phyloP scores from a whole-genome alignment of 2,329 filamentous ascomycete species.

The Daldinia sp. region DNA sequence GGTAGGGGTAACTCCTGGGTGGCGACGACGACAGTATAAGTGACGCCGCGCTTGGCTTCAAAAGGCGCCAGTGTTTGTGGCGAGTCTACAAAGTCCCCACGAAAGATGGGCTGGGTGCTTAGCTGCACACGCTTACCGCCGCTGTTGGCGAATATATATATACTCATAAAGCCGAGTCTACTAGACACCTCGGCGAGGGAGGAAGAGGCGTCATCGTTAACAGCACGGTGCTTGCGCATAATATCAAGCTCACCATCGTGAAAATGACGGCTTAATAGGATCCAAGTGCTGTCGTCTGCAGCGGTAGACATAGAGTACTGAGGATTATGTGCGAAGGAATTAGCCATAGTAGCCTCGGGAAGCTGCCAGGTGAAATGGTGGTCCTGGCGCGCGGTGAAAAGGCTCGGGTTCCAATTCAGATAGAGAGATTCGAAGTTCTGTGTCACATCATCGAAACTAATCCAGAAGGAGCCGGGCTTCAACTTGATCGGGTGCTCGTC shows the following conservation, averaged over 20 bases:
- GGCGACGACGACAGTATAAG: conserved; percentile 72
- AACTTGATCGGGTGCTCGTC: conserved; percentile 45
- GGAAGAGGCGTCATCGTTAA: not conserved
- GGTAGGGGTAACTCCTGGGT: conserved; percentile 79
- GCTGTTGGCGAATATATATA: conserved; percentile 79
- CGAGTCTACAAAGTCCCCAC: conserved; percentile 90
- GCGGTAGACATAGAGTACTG: conserved; percentile 75
- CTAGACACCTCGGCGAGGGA: conserved; percentile 55
- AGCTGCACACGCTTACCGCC: conserved; percentile 77
- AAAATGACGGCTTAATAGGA: conserved; percentile 88
- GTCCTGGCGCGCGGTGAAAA: conserved; percentile 85
- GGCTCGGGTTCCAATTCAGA: conserved; percentile 91
- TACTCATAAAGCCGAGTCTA: conserved; percentile 82
- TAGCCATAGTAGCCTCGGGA: conserved; percentile 55
- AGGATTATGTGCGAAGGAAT: conserved; percentile 70
- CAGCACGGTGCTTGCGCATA: conserved; percentile 54
- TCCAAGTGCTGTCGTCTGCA: conserved; percentile 74
- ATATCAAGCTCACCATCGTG: conserved; percentile 70
- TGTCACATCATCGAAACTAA: conserved; percentile 83
- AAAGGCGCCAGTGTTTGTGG: conserved; percentile 88
- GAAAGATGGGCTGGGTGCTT: conserved; percentile 73
- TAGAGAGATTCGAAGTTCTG: conserved; percentile 97
- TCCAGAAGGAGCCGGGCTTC: conserved; percentile 88
- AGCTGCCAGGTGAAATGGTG: conserved; percentile 88
- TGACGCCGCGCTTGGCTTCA: conserved; percentile 56